phyloP scores from a whole-genome alignment of 106 monocot species.

The Platanthera guangdongensis region DNA sequence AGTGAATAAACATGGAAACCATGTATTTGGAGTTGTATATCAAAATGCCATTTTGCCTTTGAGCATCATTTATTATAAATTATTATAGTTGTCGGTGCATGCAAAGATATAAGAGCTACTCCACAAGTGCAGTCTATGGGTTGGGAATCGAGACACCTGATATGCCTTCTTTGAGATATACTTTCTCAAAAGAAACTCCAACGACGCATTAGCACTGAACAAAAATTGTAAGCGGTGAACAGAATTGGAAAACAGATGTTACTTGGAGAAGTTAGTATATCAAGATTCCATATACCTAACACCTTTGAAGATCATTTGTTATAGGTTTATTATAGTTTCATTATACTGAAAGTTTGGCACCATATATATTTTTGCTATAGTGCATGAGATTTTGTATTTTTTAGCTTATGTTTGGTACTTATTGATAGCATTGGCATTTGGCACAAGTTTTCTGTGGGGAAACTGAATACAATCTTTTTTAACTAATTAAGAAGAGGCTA shows the following conservation, averaged over 20 bases:
- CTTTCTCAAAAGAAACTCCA: not conserved
- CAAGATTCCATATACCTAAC: not conserved
- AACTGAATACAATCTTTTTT: too few species aligned
- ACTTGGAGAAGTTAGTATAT: not conserved
- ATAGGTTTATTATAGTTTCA: not conserved
- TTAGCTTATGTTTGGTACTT: not conserved
- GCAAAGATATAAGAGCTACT: not conserved
- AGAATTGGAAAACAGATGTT: not conserved
- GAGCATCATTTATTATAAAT: too few species aligned
- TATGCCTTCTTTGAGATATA: not conserved
- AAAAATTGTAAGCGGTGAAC: not conserved
- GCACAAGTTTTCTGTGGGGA: too few species aligned
- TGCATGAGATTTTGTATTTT: not conserved
- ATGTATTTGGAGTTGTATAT: too few species aligned
- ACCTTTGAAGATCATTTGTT: not conserved
- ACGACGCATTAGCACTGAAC: not conserved
- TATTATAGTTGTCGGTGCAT: not conserved
- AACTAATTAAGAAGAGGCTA: too few species aligned
- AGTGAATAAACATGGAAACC: too few species aligned
- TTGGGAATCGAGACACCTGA: not conserved
- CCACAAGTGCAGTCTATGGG: not conserved
- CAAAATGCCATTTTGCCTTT: too few species aligned
- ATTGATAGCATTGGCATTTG: too few species aligned
- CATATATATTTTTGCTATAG: not conserved
- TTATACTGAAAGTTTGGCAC: not conserved